Percentiles rank a stretch among this genome's conserved stretches.
phyloP scores from a whole-genome alignment of 75 land plant species.

The Azolla pinnata region DNA sequence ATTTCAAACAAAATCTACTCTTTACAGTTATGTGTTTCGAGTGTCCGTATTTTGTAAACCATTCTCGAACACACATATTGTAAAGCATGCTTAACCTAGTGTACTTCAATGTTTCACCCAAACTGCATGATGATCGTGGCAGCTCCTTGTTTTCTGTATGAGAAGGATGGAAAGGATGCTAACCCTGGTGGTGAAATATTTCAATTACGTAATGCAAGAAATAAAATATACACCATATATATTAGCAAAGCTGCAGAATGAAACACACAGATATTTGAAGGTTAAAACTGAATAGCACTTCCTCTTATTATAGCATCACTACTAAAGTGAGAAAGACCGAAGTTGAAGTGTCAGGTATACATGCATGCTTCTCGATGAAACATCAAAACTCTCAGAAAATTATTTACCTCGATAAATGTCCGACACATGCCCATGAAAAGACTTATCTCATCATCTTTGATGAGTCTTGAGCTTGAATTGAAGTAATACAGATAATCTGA shows the following conservation, averaged over 20 bases:
- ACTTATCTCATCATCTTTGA: slow-evolving; percentile 63
- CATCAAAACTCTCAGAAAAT: not conserved
- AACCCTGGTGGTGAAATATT: too few relatives aligned
- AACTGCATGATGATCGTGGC: too few relatives aligned
- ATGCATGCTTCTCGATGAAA: too few relatives aligned
- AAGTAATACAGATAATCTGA: slow-evolving; percentile 69
- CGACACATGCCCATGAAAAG: slow-evolving; percentile 85
- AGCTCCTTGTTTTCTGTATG: too few relatives aligned
- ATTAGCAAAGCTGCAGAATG: not conserved
- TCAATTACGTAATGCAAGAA: too few relatives aligned
- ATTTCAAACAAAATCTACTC: not conserved
- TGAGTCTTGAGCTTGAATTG: slow-evolving; percentile 64
- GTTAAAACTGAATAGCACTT: not conserved
- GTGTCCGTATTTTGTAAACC: not conserved
- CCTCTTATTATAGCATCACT: not conserved
- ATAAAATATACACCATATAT: slow-evolving; percentile 1
- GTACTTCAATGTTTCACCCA: too few relatives aligned
- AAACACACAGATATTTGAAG: not conserved
- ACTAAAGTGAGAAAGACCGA: not conserved
- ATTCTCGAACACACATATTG: too few relatives aligned
- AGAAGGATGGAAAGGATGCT: too few relatives aligned
- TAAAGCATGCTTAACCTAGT: too few relatives aligned
- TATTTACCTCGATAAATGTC: slow-evolving; percentile 76
- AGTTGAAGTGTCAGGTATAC: too few relatives aligned
- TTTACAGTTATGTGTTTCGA: not conserved